Conservation (phyloP, 208 protist species). For the Leishmania martiniquensis region DNA sequence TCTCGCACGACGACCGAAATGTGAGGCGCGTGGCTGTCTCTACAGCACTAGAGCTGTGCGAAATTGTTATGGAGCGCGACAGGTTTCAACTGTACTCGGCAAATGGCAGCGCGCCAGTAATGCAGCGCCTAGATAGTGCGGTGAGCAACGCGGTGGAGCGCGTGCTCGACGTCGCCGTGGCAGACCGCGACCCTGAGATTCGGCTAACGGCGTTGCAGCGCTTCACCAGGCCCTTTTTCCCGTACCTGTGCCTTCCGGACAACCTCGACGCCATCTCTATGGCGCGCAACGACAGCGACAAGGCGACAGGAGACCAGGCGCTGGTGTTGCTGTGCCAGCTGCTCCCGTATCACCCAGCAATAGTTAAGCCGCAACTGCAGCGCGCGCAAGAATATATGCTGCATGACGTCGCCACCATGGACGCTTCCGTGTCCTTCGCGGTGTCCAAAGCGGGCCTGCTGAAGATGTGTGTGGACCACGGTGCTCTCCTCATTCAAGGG, state of each 20-base stretch:
- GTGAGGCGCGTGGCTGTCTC: constrained; percentile 65
- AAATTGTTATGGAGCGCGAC: constrained; percentile 52
- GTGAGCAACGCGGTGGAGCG: constrained; percentile 76
- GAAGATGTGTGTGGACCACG: constrained; percentile 70
- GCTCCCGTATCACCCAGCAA: constrained; percentile 63
- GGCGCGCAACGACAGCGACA: constrained; percentile 76
- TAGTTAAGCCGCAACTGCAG: constrained; percentile 73
- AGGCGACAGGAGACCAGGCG: constrained; percentile 50
- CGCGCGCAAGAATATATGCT: constrained; percentile 84
- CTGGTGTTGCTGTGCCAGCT: constrained; percentile 84
- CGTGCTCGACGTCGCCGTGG: constrained; percentile 84
- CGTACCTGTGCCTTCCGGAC: constrained; percentile 79
- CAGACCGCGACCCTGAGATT: constrained; percentile 68
- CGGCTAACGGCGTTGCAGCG: constrained; percentile 65
- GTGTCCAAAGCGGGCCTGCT: constrained; percentile 69
- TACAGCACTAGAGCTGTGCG: constrained; percentile 70
- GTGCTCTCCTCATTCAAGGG: constrained; percentile 66
- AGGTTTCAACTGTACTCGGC: not conserved
- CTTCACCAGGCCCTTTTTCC: constrained; percentile 64
- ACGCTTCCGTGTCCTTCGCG: constrained; percentile 75
- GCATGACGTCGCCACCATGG: constrained; percentile 76
- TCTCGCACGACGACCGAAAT: constrained; percentile 75
- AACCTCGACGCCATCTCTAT: constrained; percentile 88
- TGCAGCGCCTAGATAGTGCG: constrained; percentile 47
- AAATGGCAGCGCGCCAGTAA: constrained; percentile 9